Evolutionary conservation across 768 basidiomycete species (phyloP).

Genomic region (Crassisporium funariophilum): DNA sequence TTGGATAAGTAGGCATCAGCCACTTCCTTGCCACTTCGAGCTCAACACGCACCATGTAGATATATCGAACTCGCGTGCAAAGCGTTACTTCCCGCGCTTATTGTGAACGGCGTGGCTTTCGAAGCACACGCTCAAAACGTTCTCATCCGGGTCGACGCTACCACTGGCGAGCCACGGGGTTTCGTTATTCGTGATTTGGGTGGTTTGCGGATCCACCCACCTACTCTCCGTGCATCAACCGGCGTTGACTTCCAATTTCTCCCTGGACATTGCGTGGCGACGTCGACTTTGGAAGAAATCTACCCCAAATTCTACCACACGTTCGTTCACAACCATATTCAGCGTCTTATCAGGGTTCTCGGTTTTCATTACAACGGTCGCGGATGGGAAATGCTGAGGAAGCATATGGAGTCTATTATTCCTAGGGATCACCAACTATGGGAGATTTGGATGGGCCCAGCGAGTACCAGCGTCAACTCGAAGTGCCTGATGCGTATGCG

Average conservation of each 20-base stretch:
- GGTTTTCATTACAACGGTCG: conserved; percentile 52
- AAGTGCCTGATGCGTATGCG: conserved; percentile 65
- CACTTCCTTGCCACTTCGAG: background rate
- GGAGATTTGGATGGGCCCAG: conserved; percentile 48
- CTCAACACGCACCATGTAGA: conserved; percentile 28
- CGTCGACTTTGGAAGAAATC: conserved; percentile 47
- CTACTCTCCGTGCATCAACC: conserved; percentile 48
- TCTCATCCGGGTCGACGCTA: conserved; percentile 46
- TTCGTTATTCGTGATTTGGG: conserved; percentile 62
- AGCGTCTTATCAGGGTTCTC: conserved; percentile 55
- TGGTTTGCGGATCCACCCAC: conserved; percentile 56
- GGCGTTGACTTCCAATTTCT: conserved; percentile 54
- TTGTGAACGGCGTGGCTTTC: conserved; percentile 59
- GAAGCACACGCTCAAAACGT: conserved; percentile 66
- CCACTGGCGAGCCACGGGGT: conserved; percentile 45
- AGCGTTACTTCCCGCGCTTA: conserved; percentile 52
- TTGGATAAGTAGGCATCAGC: conserved; percentile 41
- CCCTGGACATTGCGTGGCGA: conserved; percentile 53
- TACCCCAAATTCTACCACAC: conserved; percentile 64
- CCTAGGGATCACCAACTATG: conserved; percentile 47
- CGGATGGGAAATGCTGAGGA: conserved; percentile 53
- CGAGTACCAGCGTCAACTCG: conserved; percentile 43
- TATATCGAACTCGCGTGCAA: conserved; percentile 53
- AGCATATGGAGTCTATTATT: conserved; percentile 45
- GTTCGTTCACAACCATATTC: conserved; percentile 60